Evolutionary conservation across 257 asterid genomes (phyloP), one percentile per base, ranked within the genome.

Genomic region (Salvia miltiorrhiza): DNA sequence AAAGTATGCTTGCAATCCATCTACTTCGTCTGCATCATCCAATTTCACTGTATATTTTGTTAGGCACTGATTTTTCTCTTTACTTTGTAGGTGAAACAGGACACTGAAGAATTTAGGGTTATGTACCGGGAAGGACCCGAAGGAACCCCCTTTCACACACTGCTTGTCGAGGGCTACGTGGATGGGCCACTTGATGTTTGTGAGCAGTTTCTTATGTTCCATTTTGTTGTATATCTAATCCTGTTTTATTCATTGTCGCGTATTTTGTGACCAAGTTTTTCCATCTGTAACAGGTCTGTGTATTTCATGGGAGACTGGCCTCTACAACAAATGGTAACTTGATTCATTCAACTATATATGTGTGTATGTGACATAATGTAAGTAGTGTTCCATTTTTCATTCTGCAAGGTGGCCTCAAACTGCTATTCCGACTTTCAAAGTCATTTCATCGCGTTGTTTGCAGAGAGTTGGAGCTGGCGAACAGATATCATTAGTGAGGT

Each of bases 41-140:
- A 19, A 21, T 11, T 71, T 23, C 6, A 9, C 37, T 43, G 40
- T 47, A 26, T 56, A 14, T 14, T 30, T 16, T 7, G 24, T 6
- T 32, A 23, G 44, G 63, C 8, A 33, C 3, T 32, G 45, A 8
- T 33, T 1, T 12, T 11, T 40, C 10, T n/a, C 32, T 24, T 24
- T 0, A 41, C 59, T 62, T 23, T 73, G 55, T 82, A 90, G 98
- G 73, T 93, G 69, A 90, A 93, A 73, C 86, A 86, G 69, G 98
- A 93, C 67, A 81, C 87, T 0, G 94, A 90, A 48, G 98, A 90
- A 39, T 77, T 72, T 47, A 81, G 98, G 35, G 97, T 93, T 16
- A 93, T 93, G 98, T 93, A 93, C 67, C 73, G 90, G 73, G 96
- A 90, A 83, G 97, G 97, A 45, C 89, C 89, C 5, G 92, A 85